phyloP scores from a whole-genome alignment of 306 rosid genomes.

The Amphicarpaea edgeworthii region DNA sequence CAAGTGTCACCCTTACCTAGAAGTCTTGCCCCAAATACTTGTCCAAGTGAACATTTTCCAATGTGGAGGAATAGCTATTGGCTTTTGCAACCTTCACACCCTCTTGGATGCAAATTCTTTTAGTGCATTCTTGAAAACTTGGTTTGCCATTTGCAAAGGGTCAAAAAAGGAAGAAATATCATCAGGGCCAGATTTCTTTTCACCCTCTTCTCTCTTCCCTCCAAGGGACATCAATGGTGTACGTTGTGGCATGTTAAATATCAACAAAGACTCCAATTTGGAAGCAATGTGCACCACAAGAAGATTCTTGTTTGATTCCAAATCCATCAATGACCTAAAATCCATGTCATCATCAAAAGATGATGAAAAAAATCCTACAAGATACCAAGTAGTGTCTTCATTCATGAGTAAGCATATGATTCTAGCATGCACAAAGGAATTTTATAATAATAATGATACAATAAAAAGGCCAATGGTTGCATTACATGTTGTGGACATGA shows the following conservation, averaged over 20 bases:
- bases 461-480: slow-evolving; percentile 33
- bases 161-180: slow-evolving; percentile 6
- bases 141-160: slow-evolving; percentile 51
- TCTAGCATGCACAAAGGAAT: slow-evolving; percentile 36
- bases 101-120: slow-evolving; percentile 51
- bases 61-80: slow-evolving; percentile 70
- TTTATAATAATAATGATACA: not conserved
- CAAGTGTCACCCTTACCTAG: slow-evolving; percentile 31
- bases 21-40: slow-evolving; percentile 45
- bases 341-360: slow-evolving; percentile 4
- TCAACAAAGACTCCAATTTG: slow-evolving; percentile 19
- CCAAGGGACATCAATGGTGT: slow-evolving; percentile 43
- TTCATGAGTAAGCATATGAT: slow-evolving; percentile 57
- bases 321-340: slow-evolving; percentile 38
- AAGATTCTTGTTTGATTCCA: slow-evolving; percentile 52
- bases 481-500: slow-evolving; percentile 59
- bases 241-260: slow-evolving; percentile 32
- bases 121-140: slow-evolving; percentile 47
- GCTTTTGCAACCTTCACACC: slow-evolving; percentile 54
- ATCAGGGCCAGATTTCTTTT: slow-evolving; percentile 44
- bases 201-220: slow-evolving; percentile 48
- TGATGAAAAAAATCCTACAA: slow-evolving; percentile 43
- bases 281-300: slow-evolving; percentile 45
- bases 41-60: slow-evolving; percentile 61
- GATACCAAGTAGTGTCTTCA: slow-evolving; percentile 50